Base-by-base conservation (phyloP, 257 asterid species). In the Haberlea rhodopensis region DNA sequence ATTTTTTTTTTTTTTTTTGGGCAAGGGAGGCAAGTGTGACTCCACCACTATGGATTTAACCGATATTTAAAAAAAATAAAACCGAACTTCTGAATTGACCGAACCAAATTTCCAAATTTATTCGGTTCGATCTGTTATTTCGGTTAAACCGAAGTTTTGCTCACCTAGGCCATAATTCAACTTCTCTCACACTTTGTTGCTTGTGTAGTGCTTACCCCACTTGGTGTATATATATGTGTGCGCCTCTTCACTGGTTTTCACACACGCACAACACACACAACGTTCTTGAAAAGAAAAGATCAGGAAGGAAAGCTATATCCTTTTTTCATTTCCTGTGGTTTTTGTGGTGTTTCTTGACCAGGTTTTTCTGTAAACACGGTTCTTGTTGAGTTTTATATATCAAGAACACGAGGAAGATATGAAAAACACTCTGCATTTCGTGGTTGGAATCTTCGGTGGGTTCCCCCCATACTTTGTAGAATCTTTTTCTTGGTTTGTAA, bases 401-500 rank as follows among this genome's bases (percentile, higher is more conserved):
- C 26, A 60, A 70, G 66, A 72, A 71, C 31, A 16, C 31, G 5
- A 34, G 62, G 65, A 27, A 45, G 72, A 65, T 53, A 77, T 84
- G 87, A 67, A 66, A 13, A 51, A 71, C 31, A 63, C 63, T 49
- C 28, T 75, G 65, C 96, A 89, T 80, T 82, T 86, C 45, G 77
- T 81, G 55, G 18, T 86, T 18, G 96, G 96, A 13, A 63, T 89
- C 73, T 82, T 84, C 16, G 95, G 96, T 81, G 22, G 16, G 86
- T 24, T 67, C 19, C 8, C 13, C 26, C 46, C n/a, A 4, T 37
- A 3, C 48, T 37, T 18, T 20, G 7, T 13, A 43, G 20, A 43
- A 43, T 21, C 7, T n/a, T 60, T 60, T 27, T 13, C 13, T 49
- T 19, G 16, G 19, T 5, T 19, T 20, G 26, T 28, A 1, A 16